Base-by-base conservation (phyloP, 2,329 filamentous ascomycete species). In the Ophiosphaerella korrae region DNA sequence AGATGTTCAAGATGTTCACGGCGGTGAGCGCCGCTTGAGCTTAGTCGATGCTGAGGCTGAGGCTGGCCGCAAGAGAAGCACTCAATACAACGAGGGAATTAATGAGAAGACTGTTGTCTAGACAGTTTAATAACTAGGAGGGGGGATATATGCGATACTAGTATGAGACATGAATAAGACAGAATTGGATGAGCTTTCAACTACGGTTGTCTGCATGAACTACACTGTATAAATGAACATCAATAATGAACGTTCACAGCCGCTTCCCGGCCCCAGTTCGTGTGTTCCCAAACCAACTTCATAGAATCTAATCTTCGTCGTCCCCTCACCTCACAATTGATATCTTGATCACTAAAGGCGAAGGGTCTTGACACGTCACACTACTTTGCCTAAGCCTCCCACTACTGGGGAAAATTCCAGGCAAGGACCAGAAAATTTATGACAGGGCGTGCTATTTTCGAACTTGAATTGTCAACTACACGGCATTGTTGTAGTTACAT, bases 31-130 rank as follows among this genome's bases (percentile, higher is more conserved):
- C 51, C 60, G 64, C 38, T 59, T 65, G 60, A 71, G 67, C 48
- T 58, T 74, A 44, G 60, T 64, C 8, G 66, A 73, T 21, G 64
- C 59, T 8, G 70, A 74, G 58, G 50, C 53, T 24, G 63, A 68
- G 52, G 64, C 64, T 42, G 46, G 49, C 1, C 62, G 70, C 50
- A 73, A 72, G 70, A 68, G 58, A 62, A 71, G 67, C 47, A 59
- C 69, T 24, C 60, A 62, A 46, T 67, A 68, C 58, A 63, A 57
- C 16, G 68, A 70, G 57, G 53, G 21, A 23, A 36, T 52, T 37
- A 48, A 52, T n/a, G 57, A 58, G 50, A 60, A 53, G 50, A 12
- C 45, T 7, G 45, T 38, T n/a, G 53, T 52, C 3, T 57, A 55
- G 42, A 29, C 24, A 14, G 24, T 29, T 3, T 3, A 13, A 14